Evolutionary conservation across 768 basidiomycete species (phyloP).

Genomic region (Cystobasidium ongulense): DNA sequence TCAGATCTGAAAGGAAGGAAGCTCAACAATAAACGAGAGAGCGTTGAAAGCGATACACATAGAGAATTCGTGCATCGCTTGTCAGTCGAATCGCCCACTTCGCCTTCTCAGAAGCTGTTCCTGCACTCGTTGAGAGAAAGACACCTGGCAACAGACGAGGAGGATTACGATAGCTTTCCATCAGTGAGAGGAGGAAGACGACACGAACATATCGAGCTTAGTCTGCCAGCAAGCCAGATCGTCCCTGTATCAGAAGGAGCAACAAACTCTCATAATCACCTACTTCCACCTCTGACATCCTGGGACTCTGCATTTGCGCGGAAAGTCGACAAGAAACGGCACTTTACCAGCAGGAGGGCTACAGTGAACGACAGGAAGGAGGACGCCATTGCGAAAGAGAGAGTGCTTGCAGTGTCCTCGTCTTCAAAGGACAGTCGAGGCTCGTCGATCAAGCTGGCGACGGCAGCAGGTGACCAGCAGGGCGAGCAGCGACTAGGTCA

Average conservation of each 20-base stretch:
- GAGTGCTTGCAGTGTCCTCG: neutral
- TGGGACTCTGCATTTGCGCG: neutral
- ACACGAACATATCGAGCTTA: neutral
- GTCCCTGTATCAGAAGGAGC: no score
- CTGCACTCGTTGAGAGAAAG: neutral
- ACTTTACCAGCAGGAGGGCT: neutral
- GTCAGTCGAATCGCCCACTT: neutral
- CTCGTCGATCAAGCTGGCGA: neutral
- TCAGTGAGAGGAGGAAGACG: no score
- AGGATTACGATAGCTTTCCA: neutral
- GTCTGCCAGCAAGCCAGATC: no score
- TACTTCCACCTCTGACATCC: neutral
- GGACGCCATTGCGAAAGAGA: neutral
- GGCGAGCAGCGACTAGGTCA: neutral
- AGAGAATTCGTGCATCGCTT: neutral
- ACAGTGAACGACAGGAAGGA: neutral
- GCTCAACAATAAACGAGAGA: neutral
- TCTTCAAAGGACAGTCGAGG: neutral
- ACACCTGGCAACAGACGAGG: neutral
- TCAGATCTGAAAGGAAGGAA: neutral
- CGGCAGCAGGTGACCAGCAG: neutral
- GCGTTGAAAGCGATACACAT: neutral
- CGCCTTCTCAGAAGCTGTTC: constrained; percentile 5
- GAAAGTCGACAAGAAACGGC: neutral
- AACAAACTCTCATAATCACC: no score